These are phyloP conservation scores for Porogramme epimiltina DNA, from an alignment of 1,284 basidiomycete genomes.

Conservation along the genomic window DNA sequence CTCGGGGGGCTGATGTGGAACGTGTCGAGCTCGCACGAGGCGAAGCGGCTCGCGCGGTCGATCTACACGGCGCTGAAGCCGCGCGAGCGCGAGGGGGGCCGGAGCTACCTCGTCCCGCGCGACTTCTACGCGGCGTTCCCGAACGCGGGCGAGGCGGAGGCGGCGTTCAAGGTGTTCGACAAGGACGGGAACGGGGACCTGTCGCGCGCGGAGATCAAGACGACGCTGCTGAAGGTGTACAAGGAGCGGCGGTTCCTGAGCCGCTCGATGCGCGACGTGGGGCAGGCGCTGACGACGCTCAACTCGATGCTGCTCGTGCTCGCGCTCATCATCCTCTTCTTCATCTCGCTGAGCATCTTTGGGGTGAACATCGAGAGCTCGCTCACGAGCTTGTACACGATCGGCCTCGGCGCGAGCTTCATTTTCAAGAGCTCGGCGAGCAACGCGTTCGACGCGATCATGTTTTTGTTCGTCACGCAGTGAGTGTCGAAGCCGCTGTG, in stretches of 20 bases:
- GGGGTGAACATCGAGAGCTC: constrained; percentile 61
- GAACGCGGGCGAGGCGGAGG: constrained; percentile 54
- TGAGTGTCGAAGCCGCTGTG: constrained; percentile 40
- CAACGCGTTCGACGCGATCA: constrained; percentile 73
- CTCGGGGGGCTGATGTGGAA: constrained; percentile 48
- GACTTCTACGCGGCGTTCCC: constrained; percentile 76
- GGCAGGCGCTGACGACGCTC: constrained; percentile 62
- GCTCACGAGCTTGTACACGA: constrained; percentile 67
- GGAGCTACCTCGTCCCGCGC: constrained; percentile 62
- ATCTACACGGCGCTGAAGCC: constrained; percentile 69
- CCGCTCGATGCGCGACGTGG: constrained; percentile 73
- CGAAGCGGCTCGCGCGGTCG: constrained; percentile 72
- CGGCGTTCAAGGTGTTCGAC: constrained; percentile 78
- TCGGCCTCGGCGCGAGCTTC: constrained; percentile 72
- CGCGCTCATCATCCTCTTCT: constrained; percentile 66
- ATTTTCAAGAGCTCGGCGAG: constrained; percentile 75
- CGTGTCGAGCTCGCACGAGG: constrained; percentile 59
- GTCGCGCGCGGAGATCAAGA: constrained; percentile 77
- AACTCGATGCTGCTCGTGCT: constrained; percentile 64
- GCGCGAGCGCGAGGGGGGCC: constrained; percentile 49
- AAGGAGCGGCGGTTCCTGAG: constrained; percentile 73
- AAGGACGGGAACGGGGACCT: constrained; percentile 79
- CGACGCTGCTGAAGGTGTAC: constrained; percentile 70
- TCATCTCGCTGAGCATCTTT: constrained; percentile 73
- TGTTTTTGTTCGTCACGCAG: constrained; percentile 82